Evolutionary conservation across 371 early-diverging fungal species (phyloP).

Genomic region (Cokeromyces recurvatus): DNA sequence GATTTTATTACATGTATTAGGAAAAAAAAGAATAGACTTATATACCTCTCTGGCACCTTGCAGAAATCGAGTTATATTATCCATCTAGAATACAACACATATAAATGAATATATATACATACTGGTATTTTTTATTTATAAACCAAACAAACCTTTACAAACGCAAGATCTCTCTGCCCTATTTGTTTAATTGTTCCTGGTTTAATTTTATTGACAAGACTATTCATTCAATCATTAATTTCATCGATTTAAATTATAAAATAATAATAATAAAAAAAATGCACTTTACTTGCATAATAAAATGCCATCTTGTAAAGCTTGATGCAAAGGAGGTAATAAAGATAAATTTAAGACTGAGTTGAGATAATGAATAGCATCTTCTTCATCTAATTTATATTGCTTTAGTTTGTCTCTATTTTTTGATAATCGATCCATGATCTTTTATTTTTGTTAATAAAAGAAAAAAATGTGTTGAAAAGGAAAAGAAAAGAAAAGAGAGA

Average conservation of each 20-base stretch:
- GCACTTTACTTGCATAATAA: slow-evolving; percentile 44
- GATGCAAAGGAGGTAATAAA: slow-evolving; percentile 39
- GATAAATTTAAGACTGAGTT: slow-evolving; percentile 15
- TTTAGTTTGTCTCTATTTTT: too few species aligned
- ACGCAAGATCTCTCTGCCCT: slow-evolving; percentile 37
- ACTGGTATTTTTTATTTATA: slow-evolving; percentile 4
- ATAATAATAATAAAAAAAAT: too few species aligned
- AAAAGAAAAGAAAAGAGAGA: too few species aligned
- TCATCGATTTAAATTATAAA: too few species aligned
- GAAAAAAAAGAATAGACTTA: background rate
- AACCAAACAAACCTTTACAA: slow-evolving; percentile 45
- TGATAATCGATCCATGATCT: too few species aligned
- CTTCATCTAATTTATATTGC: slow-evolving; percentile 28
- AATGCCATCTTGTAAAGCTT: slow-evolving; percentile 41
- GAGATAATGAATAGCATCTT: slow-evolving; percentile 29
- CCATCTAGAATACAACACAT: slow-evolving; percentile 57
- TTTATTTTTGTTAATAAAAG: too few species aligned
- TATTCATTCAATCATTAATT: slow-evolving; percentile 1
- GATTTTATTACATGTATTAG: too few species aligned
- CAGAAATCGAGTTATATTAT: slow-evolving; percentile 70
- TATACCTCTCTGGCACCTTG: slow-evolving; percentile 55
- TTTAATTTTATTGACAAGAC: slow-evolving; percentile 40
- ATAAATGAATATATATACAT: background rate
- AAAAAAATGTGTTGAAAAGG: too few species aligned
- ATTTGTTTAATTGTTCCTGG: slow-evolving; percentile 47